Evolutionary conservation across 495 filamentous ascomycete genomes (phyloP), one percentile per base, ranked within the genome.

Genomic region (Monascus purpureus): DNA sequence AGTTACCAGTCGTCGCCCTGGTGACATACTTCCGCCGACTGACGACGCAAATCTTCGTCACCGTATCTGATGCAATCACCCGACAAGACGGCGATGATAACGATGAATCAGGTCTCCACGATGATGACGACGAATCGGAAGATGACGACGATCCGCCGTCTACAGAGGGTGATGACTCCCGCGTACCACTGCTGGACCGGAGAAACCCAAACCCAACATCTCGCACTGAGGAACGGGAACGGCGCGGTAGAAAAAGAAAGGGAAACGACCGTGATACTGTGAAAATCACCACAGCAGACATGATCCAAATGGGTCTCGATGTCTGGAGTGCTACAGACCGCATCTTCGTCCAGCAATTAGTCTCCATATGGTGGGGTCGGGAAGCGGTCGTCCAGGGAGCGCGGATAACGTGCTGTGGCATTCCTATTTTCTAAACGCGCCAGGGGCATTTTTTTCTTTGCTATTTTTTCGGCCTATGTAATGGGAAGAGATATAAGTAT

Each of bases 11-110:
- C 49, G 73, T 88, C 43, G 75, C 81, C 2, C 61, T 93, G 16
- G 80, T 95, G 26, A 80, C 82, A 0, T 95, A 90, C 52, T 97
- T 97, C 61, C 90, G 93, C 49, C 73, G 84, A 3, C 55, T 90
- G 17, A 95, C 88, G 1, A 69, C 72, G 0, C 62, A 73, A 29
- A 65, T 92, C 18, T 55, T 97, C 27, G 61, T 65, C 1, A 74
- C 72, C 2, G 50, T 95, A 8, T 70, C 77, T 0, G 75, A 60
- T 9, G 57, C 55, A 9, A 48, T 66, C 32, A 51, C 53, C 2
- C 55, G 57, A 7, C 49, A 82, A 28, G 67, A 84, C 8, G 63
- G 81, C 13, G 74, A 79, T 16, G 66, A 60, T 30, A 67, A 69
- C 32, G 70, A 74, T 3, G 61, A 67, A 16, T 29, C 33, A 11